These are phyloP conservation scores for Coniochaeta prunicola DNA, from an alignment of 2,329 filamentous ascomycete genomes.

Conservation along the genomic window DNA sequence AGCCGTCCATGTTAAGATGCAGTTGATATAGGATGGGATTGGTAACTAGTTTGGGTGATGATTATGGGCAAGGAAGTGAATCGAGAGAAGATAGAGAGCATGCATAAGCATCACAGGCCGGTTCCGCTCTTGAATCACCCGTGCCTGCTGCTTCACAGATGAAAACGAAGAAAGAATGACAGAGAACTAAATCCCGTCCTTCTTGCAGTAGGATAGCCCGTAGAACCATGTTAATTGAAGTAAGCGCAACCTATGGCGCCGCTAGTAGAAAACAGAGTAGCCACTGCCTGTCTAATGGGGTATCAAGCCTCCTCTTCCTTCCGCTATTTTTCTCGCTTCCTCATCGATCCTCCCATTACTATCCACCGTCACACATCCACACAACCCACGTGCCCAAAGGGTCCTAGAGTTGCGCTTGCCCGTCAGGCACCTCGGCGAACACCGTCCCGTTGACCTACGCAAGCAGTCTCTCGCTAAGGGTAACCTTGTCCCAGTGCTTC, in stretches of 20 bases:
- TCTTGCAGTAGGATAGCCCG: neutral
- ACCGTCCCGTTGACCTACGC: neutral
- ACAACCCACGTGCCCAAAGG: neutral
- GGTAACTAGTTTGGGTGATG: neutral
- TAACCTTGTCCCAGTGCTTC: slow-evolving; percentile 35
- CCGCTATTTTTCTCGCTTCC: neutral
- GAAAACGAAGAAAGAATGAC: neutral
- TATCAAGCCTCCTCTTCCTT: slow-evolving; percentile 17
- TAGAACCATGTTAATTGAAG: neutral
- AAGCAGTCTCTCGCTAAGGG: neutral
- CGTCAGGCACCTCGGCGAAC: neutral
- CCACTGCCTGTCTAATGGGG: slow-evolving; percentile 1
- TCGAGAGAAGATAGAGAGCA: neutral
- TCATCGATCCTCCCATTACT: neutral
- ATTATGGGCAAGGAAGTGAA: neutral
- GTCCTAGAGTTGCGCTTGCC: neutral
- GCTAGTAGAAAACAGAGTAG: slow-evolving; percentile 12
- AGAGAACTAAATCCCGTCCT: neutral
- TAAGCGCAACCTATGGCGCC: neutral
- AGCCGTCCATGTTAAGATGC: neutral
- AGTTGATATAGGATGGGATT: neutral
- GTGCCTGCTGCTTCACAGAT: neutral
- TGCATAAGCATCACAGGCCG: too few species aligned
- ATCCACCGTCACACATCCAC: neutral
- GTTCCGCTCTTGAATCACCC: neutral